Evolutionary conservation across 2,329 filamentous ascomycete genomes (phyloP).

Genomic region (Alternaria alternata): DNA sequence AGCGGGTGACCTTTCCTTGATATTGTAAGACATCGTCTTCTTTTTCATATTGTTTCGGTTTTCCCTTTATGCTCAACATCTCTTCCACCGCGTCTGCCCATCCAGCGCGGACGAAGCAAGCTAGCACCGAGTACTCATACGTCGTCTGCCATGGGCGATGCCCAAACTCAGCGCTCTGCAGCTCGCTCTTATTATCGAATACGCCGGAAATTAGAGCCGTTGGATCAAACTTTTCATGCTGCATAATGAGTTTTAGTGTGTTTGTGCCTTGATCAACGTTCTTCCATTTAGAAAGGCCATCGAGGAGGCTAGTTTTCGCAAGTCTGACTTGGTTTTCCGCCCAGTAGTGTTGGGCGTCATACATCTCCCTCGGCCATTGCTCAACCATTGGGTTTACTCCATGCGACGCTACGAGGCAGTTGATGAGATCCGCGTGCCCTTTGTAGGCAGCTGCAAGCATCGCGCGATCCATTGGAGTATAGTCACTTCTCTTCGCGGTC

Average conservation of each 20-base stretch:
- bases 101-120: slow-evolving; percentile 26
- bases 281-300: slow-evolving; percentile 27
- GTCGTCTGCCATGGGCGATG: slow-evolving; percentile 30
- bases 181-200: slow-evolving; percentile 31
- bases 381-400: slow-evolving; percentile 28
- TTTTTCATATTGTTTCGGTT: slow-evolving; percentile 22
- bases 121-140: slow-evolving; percentile 25
- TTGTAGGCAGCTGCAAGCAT: slow-evolving; percentile 28
- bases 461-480: slow-evolving; percentile 21
- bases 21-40: slow-evolving; percentile 28
- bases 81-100: slow-evolving; percentile 31
- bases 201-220: slow-evolving; percentile 20
- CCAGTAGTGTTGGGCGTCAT: slow-evolving; percentile 30
- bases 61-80: slow-evolving; percentile 22
- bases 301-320: slow-evolving; percentile 26
- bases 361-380: slow-evolving; percentile 30
- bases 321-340: slow-evolving; percentile 22
- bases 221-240: slow-evolving; percentile 24
- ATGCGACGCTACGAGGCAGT: slow-evolving; percentile 23
- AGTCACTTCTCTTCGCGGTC: slow-evolving; percentile 16
- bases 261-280: slow-evolving; percentile 25
- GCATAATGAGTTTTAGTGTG: slow-evolving; percentile 25
- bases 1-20: slow-evolving; percentile 27
- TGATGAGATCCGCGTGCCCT: slow-evolving; percentile 23
- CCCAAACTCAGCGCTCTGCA: slow-evolving; percentile 18